A percentile compares a stretch with the other conserved stretches of the same genome.
phyloP scores from a whole-genome alignment of 2,329 filamentous ascomycete genomes.

The Aulographum hederae region DNA sequence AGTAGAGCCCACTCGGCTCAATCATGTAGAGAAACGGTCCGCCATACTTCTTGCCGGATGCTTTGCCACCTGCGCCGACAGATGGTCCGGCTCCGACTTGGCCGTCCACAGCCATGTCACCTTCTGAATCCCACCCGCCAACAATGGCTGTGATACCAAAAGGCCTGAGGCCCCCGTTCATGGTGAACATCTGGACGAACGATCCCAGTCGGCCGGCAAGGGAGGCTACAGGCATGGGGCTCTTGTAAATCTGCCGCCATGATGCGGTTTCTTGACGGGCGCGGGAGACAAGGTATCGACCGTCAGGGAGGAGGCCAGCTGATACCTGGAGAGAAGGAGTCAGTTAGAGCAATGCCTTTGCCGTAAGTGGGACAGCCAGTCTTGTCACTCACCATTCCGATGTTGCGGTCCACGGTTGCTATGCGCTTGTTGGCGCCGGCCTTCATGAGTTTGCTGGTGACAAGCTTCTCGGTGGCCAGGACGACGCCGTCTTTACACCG shows the following conservation, averaged over 20 bases:
- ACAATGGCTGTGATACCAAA: slow-evolving; percentile 94
- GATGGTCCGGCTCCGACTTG: slow-evolving; percentile 70
- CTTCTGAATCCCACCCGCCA: slow-evolving; percentile 81
- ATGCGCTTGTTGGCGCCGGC: slow-evolving; percentile 93
- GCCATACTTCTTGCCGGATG: slow-evolving; percentile 55
- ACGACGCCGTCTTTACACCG: slow-evolving; percentile 95
- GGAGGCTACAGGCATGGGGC: slow-evolving; percentile 73
- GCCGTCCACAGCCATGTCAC: slow-evolving; percentile 70
- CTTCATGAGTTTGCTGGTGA: slow-evolving; percentile 90
- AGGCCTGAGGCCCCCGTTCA: slow-evolving; percentile 90
- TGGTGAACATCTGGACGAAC: slow-evolving; percentile 92
- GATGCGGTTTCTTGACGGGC: slow-evolving; percentile 82
- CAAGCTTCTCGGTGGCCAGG: slow-evolving; percentile 88
- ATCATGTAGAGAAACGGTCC: slow-evolving; percentile 97
- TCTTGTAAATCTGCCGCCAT: slow-evolving; percentile 90
- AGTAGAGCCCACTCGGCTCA: slow-evolving; percentile 90
- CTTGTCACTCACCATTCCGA: slow-evolving; percentile 77
- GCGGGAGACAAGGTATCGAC: slow-evolving; percentile 83
- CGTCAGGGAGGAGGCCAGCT: slow-evolving; percentile 86
- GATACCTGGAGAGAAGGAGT: slow-evolving; percentile 65
- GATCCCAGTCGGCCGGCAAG: slow-evolving; percentile 86
- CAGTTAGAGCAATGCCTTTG: slow-evolving; percentile 2
- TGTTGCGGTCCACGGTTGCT: slow-evolving; percentile 79
- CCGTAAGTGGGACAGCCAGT: background rate
- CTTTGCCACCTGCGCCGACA: slow-evolving; percentile 69